Evolutionary conservation across 2,329 filamentous ascomycete species (phyloP), one percentile per base, ranked within the genome.

Genomic region (Massarina eburnea): DNA sequence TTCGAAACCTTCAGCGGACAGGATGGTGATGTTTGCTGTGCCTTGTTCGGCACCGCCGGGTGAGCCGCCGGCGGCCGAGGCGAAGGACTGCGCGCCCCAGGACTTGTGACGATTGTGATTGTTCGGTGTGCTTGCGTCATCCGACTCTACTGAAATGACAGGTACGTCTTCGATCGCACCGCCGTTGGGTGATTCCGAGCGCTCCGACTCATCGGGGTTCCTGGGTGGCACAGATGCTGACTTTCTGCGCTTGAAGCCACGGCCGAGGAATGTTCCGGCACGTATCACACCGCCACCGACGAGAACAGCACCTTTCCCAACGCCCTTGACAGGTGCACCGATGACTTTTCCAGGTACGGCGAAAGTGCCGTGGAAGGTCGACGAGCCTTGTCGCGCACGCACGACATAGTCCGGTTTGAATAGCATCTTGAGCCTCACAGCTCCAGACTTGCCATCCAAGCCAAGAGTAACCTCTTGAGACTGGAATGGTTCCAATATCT

Each of bases 351-450:
- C 89, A 21, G 94, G 90, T 1, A 85, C 80, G 4, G 85, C 86
- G 67, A 97, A 96, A 1, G 91, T 95, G 24, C 91, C 91, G 1
- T 86, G 86, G 75, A 99, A 96, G 1, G 92, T 96, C 1, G 91
- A 91, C 0, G 91, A 94, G 41, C 94, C 94, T 70, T 96, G 89
- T 39, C 91, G 82, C 10, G 88, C 82, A 44, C 94, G 85, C 12
- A 86, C 88, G 49, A 99, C 86, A 64, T 97, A 99, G 66, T 90
- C 85, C 10, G 94, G 90, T 51, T 90, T 90, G 83, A 99, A 99
- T 19, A 97, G 76, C 66, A 99, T 80, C 56, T 89, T 88, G 51
- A 99, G 71, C 38, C 89, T 83, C 39, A 99, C 77, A 2, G 81
- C 82, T 22, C 94, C 94, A 3, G 89, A 95, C 71, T 96, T 95